phyloP scores from a whole-genome alignment of 1,139 yeast species.

The Yamadazyma pseudoaaseri region DNA sequence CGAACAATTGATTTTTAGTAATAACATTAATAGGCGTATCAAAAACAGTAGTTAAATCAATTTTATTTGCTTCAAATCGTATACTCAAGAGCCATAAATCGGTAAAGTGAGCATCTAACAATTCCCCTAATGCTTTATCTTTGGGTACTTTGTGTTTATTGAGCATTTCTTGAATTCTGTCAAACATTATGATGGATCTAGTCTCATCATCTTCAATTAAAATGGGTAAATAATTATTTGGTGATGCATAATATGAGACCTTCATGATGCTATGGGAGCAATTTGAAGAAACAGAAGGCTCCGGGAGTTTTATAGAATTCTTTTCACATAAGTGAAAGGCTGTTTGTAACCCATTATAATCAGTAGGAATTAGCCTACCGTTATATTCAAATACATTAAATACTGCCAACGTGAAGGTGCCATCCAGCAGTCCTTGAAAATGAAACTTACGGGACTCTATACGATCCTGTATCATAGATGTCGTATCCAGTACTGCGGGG shows the following conservation, averaged over 20 bases:
- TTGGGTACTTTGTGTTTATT: conserved; percentile 10
- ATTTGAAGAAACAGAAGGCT: conserved; percentile 21
- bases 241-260: conserved; percentile 39
- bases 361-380: conserved; percentile 32
- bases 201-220: conserved; percentile 38
- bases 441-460: not conserved
- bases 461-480: conserved; percentile 15
- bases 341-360: conserved; percentile 42
- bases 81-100: conserved; percentile 41
- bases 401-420: conserved; percentile 38
- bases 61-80: conserved; percentile 19
- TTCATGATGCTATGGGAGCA: conserved; percentile 24
- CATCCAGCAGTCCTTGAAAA: not conserved
- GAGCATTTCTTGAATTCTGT: conserved; percentile 9
- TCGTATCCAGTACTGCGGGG: conserved; percentile 25
- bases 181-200: conserved; percentile 23
- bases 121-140: conserved; percentile 23
- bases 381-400: conserved; percentile 30
- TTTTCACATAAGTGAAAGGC: conserved; percentile 34
- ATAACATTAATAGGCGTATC: conserved; percentile 17
- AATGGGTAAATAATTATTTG: conserved; percentile 43
- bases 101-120: conserved; percentile 36
- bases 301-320: conserved; percentile 34
- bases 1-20: conserved; percentile 19
- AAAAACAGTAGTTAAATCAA: conserved; percentile 19